Conservation (phyloP, 2,329 filamentous ascomycete genomes). For the Colletotrichum cordylinicola region DNA sequence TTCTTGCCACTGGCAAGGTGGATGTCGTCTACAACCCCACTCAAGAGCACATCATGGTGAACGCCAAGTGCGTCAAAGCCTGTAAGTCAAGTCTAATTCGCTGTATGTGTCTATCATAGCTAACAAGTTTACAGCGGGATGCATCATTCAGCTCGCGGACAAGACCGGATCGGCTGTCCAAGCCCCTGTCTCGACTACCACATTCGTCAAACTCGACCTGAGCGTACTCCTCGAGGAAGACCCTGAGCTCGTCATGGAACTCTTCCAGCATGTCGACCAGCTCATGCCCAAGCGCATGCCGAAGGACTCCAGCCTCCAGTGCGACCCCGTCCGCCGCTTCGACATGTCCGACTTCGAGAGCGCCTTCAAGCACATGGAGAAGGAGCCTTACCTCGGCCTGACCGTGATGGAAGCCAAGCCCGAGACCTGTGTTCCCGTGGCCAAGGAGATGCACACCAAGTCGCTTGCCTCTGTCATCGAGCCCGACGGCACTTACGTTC, state of each 20-base stretch:
- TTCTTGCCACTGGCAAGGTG: constrained; percentile 34
- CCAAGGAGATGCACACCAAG: constrained; percentile 24
- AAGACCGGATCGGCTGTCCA: constrained; percentile 23
- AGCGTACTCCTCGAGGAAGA: constrained; percentile 36
- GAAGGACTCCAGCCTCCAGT: not conserved
- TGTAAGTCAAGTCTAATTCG: constrained; percentile 30
- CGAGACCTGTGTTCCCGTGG: constrained; percentile 26
- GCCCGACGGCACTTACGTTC: constrained; percentile 52
- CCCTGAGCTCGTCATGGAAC: constrained; percentile 31
- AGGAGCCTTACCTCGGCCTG: constrained; percentile 3
- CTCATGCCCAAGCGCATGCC: not conserved
- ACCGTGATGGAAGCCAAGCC: constrained; percentile 1
- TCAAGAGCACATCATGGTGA: constrained; percentile 35
- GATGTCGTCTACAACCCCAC: constrained; percentile 47
- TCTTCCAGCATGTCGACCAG: constrained; percentile 28
- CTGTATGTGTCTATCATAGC: not conserved
- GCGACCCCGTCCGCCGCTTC: not conserved
- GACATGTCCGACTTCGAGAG: constrained; percentile 27
- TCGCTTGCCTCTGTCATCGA: constrained; percentile 37
- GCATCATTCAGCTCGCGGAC: constrained; percentile 35
- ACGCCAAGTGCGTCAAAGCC: constrained; percentile 38
- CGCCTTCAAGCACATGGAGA: constrained; percentile 32
- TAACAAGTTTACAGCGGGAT: constrained; percentile 33
- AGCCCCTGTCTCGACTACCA: constrained; percentile 17
- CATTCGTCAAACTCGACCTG: constrained; percentile 38